phyloP scores from a whole-genome alignment of 2,329 filamentous ascomycete genomes.

The Xylaria sp. region DNA sequence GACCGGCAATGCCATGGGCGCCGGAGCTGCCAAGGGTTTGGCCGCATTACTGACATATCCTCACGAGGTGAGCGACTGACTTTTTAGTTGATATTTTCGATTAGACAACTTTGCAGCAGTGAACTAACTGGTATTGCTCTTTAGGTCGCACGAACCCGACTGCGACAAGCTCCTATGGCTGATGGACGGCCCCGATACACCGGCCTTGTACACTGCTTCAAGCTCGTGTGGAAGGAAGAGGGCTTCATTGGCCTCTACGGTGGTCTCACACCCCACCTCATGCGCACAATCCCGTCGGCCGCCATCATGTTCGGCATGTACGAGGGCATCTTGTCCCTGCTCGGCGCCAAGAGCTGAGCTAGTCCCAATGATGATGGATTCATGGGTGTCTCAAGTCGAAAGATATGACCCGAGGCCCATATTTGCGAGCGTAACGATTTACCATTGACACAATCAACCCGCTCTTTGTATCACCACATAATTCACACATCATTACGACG shows the following conservation, averaged over 20 bases:
- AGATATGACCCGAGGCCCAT: background rate
- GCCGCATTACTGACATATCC: conserved; percentile 85
- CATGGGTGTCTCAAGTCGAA: background rate
- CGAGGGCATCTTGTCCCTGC: conserved; percentile 47
- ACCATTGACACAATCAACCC: background rate
- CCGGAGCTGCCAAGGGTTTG: conserved; percentile 78
- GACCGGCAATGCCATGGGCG: conserved; percentile 72
- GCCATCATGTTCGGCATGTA: conserved; percentile 97
- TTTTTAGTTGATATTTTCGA: background rate
- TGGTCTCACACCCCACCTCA: conserved; percentile 83
- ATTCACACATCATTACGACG: background rate
- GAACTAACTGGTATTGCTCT: conserved; percentile 3
- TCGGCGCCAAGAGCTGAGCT: conserved; percentile 30
- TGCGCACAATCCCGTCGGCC: conserved; percentile 85
- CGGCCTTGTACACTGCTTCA: conserved; percentile 82
- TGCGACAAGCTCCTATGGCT: conserved; percentile 76
- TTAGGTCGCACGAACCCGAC: conserved; percentile 72
- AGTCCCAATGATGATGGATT: background rate
- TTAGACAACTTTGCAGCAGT: background rate
- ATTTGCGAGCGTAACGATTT: background rate
- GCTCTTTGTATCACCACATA: conserved; percentile 3
- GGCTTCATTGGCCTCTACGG: conserved; percentile 82
- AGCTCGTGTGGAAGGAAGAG: conserved; percentile 81
- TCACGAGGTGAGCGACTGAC: conserved; percentile 61
- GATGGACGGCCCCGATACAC: conserved; percentile 77